phyloP scores from a whole-genome alignment of 192 early-diverging fungal species.

The Pilobolus umbonatus region DNA sequence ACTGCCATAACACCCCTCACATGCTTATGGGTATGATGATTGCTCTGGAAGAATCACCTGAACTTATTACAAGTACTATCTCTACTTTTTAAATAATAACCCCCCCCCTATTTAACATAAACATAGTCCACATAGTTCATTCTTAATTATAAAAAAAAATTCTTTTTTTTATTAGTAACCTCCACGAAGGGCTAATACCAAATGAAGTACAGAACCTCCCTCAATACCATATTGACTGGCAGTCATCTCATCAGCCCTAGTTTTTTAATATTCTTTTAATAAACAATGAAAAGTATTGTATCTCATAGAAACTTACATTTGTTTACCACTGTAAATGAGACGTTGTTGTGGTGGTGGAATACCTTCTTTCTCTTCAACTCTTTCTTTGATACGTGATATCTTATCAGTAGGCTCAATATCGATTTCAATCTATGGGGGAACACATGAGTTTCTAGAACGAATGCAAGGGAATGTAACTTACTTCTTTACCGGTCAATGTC shows the following conservation, averaged over 20 bases:
- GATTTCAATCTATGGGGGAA: slow-evolving; percentile 72
- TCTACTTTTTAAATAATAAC: background rate
- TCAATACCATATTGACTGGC: slow-evolving; percentile 65
- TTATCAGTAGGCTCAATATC: slow-evolving; percentile 80
- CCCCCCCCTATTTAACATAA: background rate
- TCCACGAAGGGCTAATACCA: slow-evolving; percentile 94
- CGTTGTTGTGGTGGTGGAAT: slow-evolving; percentile 96
- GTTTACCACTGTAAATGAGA: slow-evolving; percentile 91
- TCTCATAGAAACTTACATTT: slow-evolving; percentile 62
- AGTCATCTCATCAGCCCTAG: slow-evolving; percentile 75
- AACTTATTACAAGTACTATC: slow-evolving; percentile 8
- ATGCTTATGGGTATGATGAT: slow-evolving; percentile 37
- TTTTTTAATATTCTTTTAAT: slow-evolving; percentile 7
- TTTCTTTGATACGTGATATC: slow-evolving; percentile 85
- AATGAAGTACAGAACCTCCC: slow-evolving; percentile 81
- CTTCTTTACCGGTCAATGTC: slow-evolving; percentile 88
- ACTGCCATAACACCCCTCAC: slow-evolving; percentile 34
- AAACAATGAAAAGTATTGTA: background rate
- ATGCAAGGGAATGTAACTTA: slow-evolving; percentile 31
- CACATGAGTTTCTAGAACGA: background rate
- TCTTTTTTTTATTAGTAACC: slow-evolving; percentile 39
- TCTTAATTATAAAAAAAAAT: background rate
- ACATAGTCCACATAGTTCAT: background rate
- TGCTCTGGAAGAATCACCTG: slow-evolving; percentile 24
- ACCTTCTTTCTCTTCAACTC: slow-evolving; percentile 94